Percentiles rank a stretch among this genome's conserved stretches.
Conservation (phyloP, 2,329 filamentous ascomycete species). For the Penicillium rolfsii region DNA sequence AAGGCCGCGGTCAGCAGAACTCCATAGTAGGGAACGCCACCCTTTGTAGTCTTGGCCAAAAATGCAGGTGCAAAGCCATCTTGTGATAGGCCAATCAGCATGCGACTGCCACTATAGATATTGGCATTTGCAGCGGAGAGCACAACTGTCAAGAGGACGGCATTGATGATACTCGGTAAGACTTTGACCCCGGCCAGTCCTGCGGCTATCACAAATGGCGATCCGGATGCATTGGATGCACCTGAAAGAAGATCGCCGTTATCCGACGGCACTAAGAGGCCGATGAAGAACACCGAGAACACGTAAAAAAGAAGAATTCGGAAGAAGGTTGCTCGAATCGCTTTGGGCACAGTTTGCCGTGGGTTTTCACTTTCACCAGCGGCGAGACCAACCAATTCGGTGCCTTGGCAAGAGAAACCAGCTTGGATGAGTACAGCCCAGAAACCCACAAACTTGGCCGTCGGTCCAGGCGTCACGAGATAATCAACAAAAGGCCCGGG, state of each 20-base stretch:
- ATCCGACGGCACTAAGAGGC: conserved; percentile 19
- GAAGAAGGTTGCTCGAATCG: conserved; percentile 19
- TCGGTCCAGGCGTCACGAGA: conserved; percentile 15
- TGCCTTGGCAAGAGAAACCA: conserved; percentile 19
- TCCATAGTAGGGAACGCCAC: conserved; percentile 15
- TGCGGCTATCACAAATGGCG: conserved; percentile 24
- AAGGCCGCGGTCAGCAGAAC: conserved; percentile 16
- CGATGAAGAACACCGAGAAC: conserved; percentile 20
- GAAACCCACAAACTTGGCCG: conserved; percentile 20
- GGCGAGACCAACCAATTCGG: conserved; percentile 20
- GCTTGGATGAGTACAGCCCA: conserved; percentile 21
- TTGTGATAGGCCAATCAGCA: conserved; percentile 14
- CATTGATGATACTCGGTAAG: conserved; percentile 20
- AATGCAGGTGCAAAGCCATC: conserved; percentile 18
- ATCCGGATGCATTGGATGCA: conserved; percentile 14
- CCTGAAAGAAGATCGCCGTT: conserved; percentile 9
- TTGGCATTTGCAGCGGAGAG: conserved; percentile 22
- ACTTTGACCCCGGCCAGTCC: conserved; percentile 17
- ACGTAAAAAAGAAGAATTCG: conserved; percentile 21
- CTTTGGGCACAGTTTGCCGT: conserved; percentile 16
- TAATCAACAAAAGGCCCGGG: conserved; percentile 18
- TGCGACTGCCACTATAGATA: conserved; percentile 19
- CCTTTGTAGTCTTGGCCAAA: conserved; percentile 14
- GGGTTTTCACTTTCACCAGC: conserved; percentile 23
- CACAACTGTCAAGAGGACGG: conserved; percentile 19